phyloP scores from a whole-genome alignment of 805 yeast genomes.

The Osmozyma mogii region DNA sequence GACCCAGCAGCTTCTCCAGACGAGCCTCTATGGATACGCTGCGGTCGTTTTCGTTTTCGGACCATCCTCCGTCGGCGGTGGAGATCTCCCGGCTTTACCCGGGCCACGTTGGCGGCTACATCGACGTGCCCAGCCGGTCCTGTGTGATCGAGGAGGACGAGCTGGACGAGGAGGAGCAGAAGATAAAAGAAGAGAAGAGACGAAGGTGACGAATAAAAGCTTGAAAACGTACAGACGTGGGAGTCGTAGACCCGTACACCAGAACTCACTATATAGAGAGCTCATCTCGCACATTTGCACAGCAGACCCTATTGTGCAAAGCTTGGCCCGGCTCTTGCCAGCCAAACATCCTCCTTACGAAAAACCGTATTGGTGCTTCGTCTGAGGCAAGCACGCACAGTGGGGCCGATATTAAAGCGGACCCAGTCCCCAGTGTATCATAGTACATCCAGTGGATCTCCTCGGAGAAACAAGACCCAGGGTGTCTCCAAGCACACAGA shows the following conservation, averaged over 20 bases:
- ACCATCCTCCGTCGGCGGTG: too few relatives aligned
- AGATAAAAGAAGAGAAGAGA: slow-evolving; percentile 2
- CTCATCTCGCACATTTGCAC: not conserved
- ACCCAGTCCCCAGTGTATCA: slow-evolving; percentile 32
- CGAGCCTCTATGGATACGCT: too few relatives aligned
- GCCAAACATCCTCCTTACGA: slow-evolving; percentile 22
- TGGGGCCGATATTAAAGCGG: slow-evolving; percentile 16
- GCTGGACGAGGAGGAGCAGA: slow-evolving; percentile 1
- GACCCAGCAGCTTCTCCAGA: too few relatives aligned
- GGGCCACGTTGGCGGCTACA: slow-evolving; percentile 14
- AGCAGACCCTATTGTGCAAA: slow-evolving; percentile 5
- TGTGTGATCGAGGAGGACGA: slow-evolving; percentile 8
- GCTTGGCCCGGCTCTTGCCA: slow-evolving; percentile 10
- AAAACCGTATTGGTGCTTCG: slow-evolving; percentile 37
- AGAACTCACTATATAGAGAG: not conserved
- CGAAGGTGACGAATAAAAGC: slow-evolving; percentile 12
- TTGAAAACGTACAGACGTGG: slow-evolving; percentile 11
- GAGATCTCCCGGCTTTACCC: too few relatives aligned
- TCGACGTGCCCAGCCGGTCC: slow-evolving; percentile 11
- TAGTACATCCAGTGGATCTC: slow-evolving; percentile 37
- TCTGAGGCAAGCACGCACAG: slow-evolving; percentile 22
- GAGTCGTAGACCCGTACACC: slow-evolving; percentile 9
- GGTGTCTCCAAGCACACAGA: slow-evolving; percentile 46
- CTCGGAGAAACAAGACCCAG: slow-evolving; percentile 19
- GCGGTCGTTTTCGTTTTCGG: too few relatives aligned